A percentile compares a stretch with the other conserved stretches of the same genome.
Evolutionary conservation across 2,329 filamentous ascomycete genomes (phyloP).

Genomic region (Penicillium sp.): DNA sequence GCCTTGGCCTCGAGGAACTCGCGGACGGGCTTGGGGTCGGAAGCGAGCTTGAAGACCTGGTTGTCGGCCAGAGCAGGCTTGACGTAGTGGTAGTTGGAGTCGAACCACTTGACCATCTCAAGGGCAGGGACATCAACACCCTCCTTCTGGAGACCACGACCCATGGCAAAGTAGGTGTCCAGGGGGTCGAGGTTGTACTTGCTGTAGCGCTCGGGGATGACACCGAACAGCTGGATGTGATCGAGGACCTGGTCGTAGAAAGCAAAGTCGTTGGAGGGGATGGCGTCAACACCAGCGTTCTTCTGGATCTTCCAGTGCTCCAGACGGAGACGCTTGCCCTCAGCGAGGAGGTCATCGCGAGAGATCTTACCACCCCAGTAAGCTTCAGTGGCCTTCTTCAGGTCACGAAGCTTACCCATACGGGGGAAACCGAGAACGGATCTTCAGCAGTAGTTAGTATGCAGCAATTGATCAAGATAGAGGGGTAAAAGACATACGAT

Average conservation of each 20-base stretch:
- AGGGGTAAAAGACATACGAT: conserved; percentile 48
- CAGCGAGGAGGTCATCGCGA: conserved; percentile 82
- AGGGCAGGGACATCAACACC: conserved; percentile 84
- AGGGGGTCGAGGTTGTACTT: conserved; percentile 82
- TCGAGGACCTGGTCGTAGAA: conserved; percentile 62
- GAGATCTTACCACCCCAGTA: conserved; percentile 96
- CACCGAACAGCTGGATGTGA: conserved; percentile 53
- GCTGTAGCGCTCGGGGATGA: conserved; percentile 89
- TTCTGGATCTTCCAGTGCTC: conserved; percentile 99
- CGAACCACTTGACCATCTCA: conserved; percentile 99
- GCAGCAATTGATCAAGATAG: background rate
- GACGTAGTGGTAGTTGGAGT: conserved; percentile 98
- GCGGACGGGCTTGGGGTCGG: conserved; percentile 86
- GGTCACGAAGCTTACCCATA: conserved; percentile 96
- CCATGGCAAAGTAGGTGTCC: conserved; percentile 99
- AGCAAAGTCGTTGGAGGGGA: conserved; percentile 99
- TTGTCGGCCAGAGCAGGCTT: conserved; percentile 97
- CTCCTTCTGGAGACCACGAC: conserved; percentile 88
- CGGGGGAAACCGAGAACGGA: conserved; percentile 97
- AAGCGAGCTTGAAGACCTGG: conserved; percentile 89
- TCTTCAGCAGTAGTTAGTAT: conserved; percentile 29
- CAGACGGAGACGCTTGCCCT: conserved; percentile 95
- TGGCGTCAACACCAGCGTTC: conserved; percentile 94
- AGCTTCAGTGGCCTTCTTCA: conserved; percentile 99
- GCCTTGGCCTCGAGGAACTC: conserved; percentile 99